A percentile compares a stretch with the other conserved stretches of the same genome.
phyloP scores from a whole-genome alignment of 176 grass and related monocot genomes.

The Bonia amplexicaulis region DNA sequence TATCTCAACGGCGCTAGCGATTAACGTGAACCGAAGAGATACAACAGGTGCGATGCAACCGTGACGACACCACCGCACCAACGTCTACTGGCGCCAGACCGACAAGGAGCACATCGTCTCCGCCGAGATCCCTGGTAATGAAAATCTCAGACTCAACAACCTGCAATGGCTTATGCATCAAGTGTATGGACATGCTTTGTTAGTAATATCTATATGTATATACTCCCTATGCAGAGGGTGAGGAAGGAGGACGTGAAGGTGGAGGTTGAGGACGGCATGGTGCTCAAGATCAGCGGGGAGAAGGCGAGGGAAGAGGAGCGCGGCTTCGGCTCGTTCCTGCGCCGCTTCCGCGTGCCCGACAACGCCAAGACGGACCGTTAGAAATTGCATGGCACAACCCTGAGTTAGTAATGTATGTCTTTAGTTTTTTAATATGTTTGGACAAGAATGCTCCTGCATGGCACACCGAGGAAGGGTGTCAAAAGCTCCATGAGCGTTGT shows the following conservation, averaged over 20 bases:
- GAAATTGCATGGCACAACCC: neutral
- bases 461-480: slow-evolving; percentile 46
- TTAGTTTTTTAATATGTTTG: neutral
- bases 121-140: slow-evolving; percentile 31
- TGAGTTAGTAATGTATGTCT: neutral
- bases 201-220: too few relatives aligned
- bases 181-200: too few relatives aligned
- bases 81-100: slow-evolving; percentile 45
- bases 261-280: slow-evolving; percentile 44
- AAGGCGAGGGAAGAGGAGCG: slow-evolving; percentile 3
- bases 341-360: slow-evolving; percentile 37
- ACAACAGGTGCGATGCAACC: neutral
- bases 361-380: slow-evolving; percentile 25
- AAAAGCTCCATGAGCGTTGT: slow-evolving; percentile 51
- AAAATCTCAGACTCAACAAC: too few relatives aligned
- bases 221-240: neutral
- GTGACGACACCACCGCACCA: slow-evolving; percentile 31
- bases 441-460: neutral
- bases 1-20: too few relatives aligned
- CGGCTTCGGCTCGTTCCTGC: slow-evolving; percentile 34
- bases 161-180: too few relatives aligned
- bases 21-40: too few relatives aligned
- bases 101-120: slow-evolving; percentile 44
- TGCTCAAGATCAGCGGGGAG: slow-evolving; percentile 50
- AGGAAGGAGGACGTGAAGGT: slow-evolving; percentile 49